Percentiles rank a stretch among this genome's conserved stretches.
Evolutionary conservation across 441 rosid genomes (phyloP).

Genomic region (Pelargonium myrrhifolium): DNA sequence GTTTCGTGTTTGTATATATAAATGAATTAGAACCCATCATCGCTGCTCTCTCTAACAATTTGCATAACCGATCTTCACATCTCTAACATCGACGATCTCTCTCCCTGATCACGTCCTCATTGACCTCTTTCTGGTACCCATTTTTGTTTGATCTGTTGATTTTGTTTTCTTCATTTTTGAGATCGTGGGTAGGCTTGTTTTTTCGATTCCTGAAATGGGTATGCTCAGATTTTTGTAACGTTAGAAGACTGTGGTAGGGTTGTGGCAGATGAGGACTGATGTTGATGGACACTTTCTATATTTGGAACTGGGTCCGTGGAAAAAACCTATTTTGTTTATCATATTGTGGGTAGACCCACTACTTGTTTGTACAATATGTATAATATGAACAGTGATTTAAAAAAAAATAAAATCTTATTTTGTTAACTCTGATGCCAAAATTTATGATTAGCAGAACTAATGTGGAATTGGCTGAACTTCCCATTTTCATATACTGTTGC

Average conservation of each 20-base stretch:
- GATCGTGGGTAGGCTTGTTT: not conserved
- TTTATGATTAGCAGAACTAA: not conserved
- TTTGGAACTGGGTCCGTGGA: no score
- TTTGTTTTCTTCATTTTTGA: not conserved
- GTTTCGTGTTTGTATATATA: not conserved
- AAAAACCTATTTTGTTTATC: no score
- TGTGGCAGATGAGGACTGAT: not conserved
- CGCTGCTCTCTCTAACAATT: not conserved
- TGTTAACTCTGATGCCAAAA: not conserved
- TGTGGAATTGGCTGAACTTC: not conserved
- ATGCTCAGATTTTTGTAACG: not conserved
- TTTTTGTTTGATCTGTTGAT: not conserved
- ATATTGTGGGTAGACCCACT: not conserved
- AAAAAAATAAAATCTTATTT: not conserved
- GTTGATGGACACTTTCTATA: not conserved
- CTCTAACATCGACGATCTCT: not conserved
- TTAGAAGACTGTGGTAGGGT: not conserved
- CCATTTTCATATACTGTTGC: no score
- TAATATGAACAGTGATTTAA: not conserved
- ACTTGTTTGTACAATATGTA: not conserved
- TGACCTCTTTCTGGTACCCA: not conserved
- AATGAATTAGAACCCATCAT: not conserved
- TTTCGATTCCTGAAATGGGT: not conserved
- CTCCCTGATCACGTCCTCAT: not conserved
- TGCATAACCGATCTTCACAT: no score